phyloP scores from a whole-genome alignment of 257 asterid genomes.

The Penstemon newberryi region DNA sequence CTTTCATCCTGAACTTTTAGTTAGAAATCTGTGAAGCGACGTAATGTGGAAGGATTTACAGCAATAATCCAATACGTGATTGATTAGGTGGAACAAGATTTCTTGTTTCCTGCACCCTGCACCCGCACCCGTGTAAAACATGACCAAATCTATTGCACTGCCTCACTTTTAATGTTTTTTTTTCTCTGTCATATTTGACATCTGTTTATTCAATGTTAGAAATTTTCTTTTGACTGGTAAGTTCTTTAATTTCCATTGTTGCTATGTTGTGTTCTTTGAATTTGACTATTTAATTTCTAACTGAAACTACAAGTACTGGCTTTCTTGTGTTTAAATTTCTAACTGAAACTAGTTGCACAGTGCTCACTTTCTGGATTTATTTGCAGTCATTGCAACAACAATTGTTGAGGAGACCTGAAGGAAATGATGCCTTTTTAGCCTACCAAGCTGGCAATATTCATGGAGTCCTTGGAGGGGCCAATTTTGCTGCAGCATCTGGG shows the following conservation, averaged over 20 bases:
- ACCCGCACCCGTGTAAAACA: no score
- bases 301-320: slow-evolving; percentile 14
- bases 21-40: no score
- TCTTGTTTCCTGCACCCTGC: no score
- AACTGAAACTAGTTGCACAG: slow-evolving; percentile 9
- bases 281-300: slow-evolving; percentile 8
- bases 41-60: no score
- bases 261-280: neutral
- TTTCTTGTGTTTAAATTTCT: slow-evolving; percentile 17
- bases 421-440: slow-evolving; percentile 66
- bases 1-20: no score
- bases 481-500: slow-evolving; percentile 63
- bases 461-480: slow-evolving; percentile 64
- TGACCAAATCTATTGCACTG: no score
- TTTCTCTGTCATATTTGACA: no score
- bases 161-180: no score
- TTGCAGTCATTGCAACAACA: slow-evolving; percentile 76
- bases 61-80: no score
- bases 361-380: slow-evolving; percentile 27
- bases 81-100: no score
- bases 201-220: no score
- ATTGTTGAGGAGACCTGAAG: slow-evolving; percentile 82
- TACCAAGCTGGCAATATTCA: slow-evolving; percentile 76
- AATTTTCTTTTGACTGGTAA: neutral
- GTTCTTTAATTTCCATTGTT: neutral